Evolutionary conservation across 192 early-diverging fungal species (phyloP), one percentile per base, ranked within the genome.

Genomic region (Coemansia sp.): DNA sequence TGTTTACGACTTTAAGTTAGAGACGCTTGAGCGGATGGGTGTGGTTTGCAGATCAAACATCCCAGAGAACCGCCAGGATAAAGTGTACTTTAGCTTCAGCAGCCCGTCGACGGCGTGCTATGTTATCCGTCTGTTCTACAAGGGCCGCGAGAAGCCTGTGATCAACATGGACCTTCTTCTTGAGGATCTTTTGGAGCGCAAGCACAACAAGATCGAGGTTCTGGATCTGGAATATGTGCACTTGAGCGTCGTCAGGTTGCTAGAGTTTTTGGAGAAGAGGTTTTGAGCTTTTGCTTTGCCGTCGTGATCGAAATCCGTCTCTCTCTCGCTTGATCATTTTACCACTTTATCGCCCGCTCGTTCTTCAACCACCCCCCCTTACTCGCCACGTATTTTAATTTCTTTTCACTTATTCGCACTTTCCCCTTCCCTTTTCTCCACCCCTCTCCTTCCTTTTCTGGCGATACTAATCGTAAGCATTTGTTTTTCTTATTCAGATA

Each of bases 121-220:
- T 68, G 88, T 96, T 33, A 96, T 96, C 72, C 88, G 89, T 8
- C 84, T 98, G 62, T 88, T 93, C 63, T 96, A 92, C 71, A 94
- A 94, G 82, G 93, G 94, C 33, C 87, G 95, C 34, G 95, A 96
- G 45, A 92, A 93, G 61, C 88, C 95, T 0, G 95, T 98, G 39
- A 72, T 98, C 65, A 94, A 95, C 79, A 98, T 98, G 95, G 95
- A 98, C 74, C 85, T 98, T 66, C 91, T 95, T 62, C 79, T 98
- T 51, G 91, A 92, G 71, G 91, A 93, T 71, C 66, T 93, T 64
- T 70, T 92, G 46, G 91, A 91, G 74, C 91, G 91, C 87, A 95
- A 98, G 88, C 93, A 95, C 81, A 88, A 92, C 71, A 93, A 94
- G 38, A 89, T 94, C 9, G 81, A 92, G 59, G 76, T 92, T 23